A percentile compares a stretch with the other conserved stretches of the same genome.
Evolutionary conservation across 2,329 filamentous ascomycete genomes (phyloP).

Genomic region (Neurospora crassa): DNA sequence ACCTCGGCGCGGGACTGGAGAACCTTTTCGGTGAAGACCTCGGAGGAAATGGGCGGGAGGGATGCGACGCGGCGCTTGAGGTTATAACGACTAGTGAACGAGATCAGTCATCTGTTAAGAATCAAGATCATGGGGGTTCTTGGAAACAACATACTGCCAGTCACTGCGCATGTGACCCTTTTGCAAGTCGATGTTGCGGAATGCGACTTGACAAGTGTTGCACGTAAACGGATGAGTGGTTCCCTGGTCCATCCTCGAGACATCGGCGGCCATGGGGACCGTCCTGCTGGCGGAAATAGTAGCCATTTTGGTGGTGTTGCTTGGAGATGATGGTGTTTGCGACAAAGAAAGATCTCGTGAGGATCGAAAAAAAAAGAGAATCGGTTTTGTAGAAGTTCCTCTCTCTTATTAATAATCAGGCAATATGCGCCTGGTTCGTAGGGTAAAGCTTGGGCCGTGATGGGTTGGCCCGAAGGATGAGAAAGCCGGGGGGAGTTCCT

Average conservation of each 20-base stretch:
- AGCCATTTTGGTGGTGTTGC: conserved; percentile 32
- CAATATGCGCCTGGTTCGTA: not conserved
- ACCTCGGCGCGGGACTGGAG: conserved; percentile 80
- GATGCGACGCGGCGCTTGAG: conserved; percentile 89
- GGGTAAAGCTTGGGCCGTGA: not conserved
- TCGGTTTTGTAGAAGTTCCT: not conserved
- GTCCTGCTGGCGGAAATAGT: conserved; percentile 32
- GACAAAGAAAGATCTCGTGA: not conserved
- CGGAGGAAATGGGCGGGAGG: conserved; percentile 80
- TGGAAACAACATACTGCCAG: conserved; percentile 69
- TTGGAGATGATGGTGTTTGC: not conserved
- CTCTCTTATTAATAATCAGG: not conserved
- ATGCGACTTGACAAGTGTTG: conserved; percentile 96
- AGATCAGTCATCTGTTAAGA: conserved; percentile 9
- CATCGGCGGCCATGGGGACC: conserved; percentile 17
- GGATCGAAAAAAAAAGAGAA: not conserved
- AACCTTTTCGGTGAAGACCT: conserved; percentile 93
- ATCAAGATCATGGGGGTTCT: not conserved
- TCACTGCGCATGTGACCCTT: conserved; percentile 95
- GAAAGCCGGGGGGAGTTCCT: not conserved
- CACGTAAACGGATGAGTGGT: conserved; percentile 85
- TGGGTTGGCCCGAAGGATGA: not conserved
- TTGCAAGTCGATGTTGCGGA: conserved; percentile 87
- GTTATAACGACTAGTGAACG: conserved; percentile 67
- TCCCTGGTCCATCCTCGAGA: conserved; percentile 22